Percentiles rank a stretch among this genome's conserved stretches.
Conservation (phyloP, 176 grass and related monocot species). For the Lolium perenne region DNA sequence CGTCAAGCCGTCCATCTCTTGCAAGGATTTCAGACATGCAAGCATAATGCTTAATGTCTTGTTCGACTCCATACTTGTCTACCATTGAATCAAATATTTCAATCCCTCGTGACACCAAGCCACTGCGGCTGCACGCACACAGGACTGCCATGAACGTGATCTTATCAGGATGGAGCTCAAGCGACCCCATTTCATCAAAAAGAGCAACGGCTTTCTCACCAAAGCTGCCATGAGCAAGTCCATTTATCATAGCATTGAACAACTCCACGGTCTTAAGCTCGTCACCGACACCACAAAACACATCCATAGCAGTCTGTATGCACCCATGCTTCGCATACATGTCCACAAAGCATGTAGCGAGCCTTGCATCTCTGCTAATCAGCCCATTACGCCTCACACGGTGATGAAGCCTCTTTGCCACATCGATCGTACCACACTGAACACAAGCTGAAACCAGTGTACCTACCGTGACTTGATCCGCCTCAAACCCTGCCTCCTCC, state of each 20-base stretch:
- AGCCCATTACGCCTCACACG: slow-evolving; percentile 29
- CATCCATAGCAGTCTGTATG: slow-evolving; percentile 58
- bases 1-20: slow-evolving; percentile 50
- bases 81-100: slow-evolving; percentile 55
- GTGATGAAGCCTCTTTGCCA: slow-evolving; percentile 56
- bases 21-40: slow-evolving; percentile 71
- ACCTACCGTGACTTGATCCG: slow-evolving; percentile 52
- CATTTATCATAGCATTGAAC: slow-evolving; percentile 68
- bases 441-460: slow-evolving; percentile 56
- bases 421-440: slow-evolving; percentile 23
- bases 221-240: slow-evolving; percentile 49
- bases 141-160: slow-evolving; percentile 53
- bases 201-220: slow-evolving; percentile 53
- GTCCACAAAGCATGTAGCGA: slow-evolving; percentile 58
- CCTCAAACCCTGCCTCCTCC: slow-evolving; percentile 42
- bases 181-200: slow-evolving; percentile 53
- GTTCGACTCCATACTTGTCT: slow-evolving; percentile 47
- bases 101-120: slow-evolving; percentile 51
- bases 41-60: slow-evolving; percentile 46
- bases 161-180: slow-evolving; percentile 50
- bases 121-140: slow-evolving; percentile 56
- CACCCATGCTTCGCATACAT: slow-evolving; percentile 62
- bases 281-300: slow-evolving; percentile 41
- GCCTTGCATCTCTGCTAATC: slow-evolving; percentile 42
- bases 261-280: slow-evolving; percentile 56